These are phyloP conservation scores for Dactylellina cionopaga DNA, from an alignment of 2,329 filamentous ascomycete genomes.

Conservation along the genomic window DNA sequence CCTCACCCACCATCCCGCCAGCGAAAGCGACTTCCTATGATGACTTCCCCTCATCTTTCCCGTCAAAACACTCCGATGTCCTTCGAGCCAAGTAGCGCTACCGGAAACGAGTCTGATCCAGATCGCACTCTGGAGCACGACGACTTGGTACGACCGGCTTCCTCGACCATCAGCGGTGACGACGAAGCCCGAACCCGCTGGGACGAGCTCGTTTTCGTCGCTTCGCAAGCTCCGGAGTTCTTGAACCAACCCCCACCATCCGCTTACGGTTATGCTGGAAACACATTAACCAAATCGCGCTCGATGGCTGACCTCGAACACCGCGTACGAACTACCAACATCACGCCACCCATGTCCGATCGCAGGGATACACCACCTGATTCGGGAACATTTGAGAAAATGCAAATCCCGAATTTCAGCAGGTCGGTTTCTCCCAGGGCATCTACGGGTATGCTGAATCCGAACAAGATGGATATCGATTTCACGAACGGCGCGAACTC, in stretches of 20 bases:
- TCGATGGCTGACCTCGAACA: constrained; percentile 53
- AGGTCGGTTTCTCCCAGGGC: constrained; percentile 48
- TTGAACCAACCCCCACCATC: constrained; percentile 47
- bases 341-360: constrained; percentile 51
- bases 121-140: constrained; percentile 50
- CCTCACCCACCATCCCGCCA: constrained; percentile 49
- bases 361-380: constrained; percentile 49
- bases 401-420: constrained; percentile 52
- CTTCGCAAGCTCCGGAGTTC: constrained; percentile 49
- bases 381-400: constrained; percentile 53
- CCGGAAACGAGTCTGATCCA: constrained; percentile 50
- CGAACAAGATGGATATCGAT: constrained; percentile 48
- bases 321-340: constrained; percentile 49
- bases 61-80: constrained; percentile 50
- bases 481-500: constrained; percentile 33
- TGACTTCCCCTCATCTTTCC: constrained; percentile 48
- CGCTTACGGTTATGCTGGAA: constrained; percentile 46
- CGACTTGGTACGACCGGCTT: constrained; percentile 40
- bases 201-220: constrained; percentile 50
- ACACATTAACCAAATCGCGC: constrained; percentile 49
- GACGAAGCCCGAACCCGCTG: constrained; percentile 47
- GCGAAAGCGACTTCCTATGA: constrained; percentile 51
- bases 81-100: constrained; percentile 50
- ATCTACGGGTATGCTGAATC: constrained; percentile 46
- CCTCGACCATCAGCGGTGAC: constrained; percentile 44